phyloP scores from a whole-genome alignment of 495 filamentous ascomycete genomes.

The Penicillium roqueforti region DNA sequence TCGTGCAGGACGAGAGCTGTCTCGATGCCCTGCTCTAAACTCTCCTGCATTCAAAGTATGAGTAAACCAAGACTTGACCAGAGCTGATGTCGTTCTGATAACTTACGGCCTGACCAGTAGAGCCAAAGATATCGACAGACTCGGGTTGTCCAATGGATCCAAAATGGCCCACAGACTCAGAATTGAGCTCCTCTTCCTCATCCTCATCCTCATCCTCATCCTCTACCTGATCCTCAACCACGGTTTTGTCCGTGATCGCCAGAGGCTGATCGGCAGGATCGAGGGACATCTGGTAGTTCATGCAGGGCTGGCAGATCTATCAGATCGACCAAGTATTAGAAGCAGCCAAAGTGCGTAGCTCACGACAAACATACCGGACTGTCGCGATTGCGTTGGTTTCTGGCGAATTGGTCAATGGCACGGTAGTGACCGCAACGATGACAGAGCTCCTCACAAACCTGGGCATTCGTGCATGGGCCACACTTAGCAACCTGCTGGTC shows the following conservation, averaged over 20 bases:
- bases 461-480: not conserved
- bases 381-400: conserved; percentile 1
- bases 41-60: not conserved
- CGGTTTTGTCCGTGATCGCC: not conserved
- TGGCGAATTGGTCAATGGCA: not conserved
- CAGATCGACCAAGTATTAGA: not conserved
- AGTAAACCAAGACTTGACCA: not conserved
- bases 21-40: not conserved
- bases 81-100: not conserved
- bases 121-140: not conserved
- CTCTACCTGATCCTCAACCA: not conserved
- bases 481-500: conserved; percentile 3
- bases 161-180: not conserved
- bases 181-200: not conserved
- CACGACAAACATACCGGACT: not conserved
- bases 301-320: conserved; percentile 8
- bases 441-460: not conserved
- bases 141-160: not conserved
- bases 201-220: not conserved
- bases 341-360: not conserved
- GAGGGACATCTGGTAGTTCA: conserved; percentile 5
- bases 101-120: not conserved
- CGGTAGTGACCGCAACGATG: not conserved
- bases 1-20: not conserved
- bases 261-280: not conserved